These are phyloP conservation scores for Tolypocladium tropicale DNA, from an alignment of 2,329 filamentous ascomycete species.

Conservation along the genomic window DNA sequence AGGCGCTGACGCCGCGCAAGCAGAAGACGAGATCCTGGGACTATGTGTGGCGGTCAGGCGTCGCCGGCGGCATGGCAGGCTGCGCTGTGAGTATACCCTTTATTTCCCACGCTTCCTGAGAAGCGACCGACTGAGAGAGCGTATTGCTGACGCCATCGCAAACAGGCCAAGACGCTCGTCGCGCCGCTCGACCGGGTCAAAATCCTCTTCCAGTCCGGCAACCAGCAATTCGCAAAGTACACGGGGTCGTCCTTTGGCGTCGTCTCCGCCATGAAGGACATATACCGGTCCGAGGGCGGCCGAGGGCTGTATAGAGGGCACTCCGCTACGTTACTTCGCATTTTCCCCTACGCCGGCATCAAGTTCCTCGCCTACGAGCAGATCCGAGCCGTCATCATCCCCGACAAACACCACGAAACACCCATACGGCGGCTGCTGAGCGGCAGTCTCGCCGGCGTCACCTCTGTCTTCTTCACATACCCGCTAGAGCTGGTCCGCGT, in stretches of 20 bases:
- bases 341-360: constrained; percentile 95
- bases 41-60: constrained; percentile 72
- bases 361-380: constrained; percentile 98
- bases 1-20: constrained; percentile 31
- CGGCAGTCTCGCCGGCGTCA: constrained; percentile 70
- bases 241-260: constrained; percentile 81
- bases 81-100: constrained; percentile 62
- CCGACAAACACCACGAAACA: constrained; percentile 64
- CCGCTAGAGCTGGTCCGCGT: constrained; percentile 89
- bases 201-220: constrained; percentile 94
- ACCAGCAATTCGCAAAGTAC: constrained; percentile 90
- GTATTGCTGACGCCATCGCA: constrained; percentile 2
- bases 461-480: constrained; percentile 93
- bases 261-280: constrained; percentile 71
- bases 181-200: constrained; percentile 96
- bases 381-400: constrained; percentile 72
- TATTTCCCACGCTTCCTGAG: too few relatives aligned
- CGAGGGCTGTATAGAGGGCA: constrained; percentile 84
- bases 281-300: constrained; percentile 64
- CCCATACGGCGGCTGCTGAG: constrained; percentile 63
- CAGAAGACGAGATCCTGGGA: constrained; percentile 58
- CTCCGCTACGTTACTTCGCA: constrained; percentile 83
- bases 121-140: neutral
- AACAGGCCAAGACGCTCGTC: constrained; percentile 85
- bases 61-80: constrained; percentile 84